phyloP scores from a whole-genome alignment of 345 rosid genomes.

The Salix brachista region DNA sequence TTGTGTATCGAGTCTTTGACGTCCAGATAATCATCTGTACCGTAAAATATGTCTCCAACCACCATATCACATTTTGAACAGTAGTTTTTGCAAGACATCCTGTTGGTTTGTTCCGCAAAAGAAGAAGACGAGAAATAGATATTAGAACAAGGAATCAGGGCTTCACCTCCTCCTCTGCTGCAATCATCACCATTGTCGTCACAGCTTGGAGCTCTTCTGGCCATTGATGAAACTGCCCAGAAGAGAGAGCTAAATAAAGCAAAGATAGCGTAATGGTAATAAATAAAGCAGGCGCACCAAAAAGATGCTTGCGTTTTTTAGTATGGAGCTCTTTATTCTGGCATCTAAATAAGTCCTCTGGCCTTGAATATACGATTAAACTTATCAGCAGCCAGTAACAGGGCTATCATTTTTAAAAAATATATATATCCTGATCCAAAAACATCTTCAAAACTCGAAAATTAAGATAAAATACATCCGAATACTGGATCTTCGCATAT shows the following conservation, averaged over 20 bases:
- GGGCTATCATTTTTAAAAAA: too few species aligned
- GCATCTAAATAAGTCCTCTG: too few species aligned
- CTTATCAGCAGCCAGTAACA: too few species aligned
- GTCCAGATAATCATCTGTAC: slow-evolving; percentile 18
- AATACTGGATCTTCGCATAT: too few species aligned
- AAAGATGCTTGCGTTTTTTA: too few species aligned
- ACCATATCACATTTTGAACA: background rate
- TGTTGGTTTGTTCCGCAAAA: background rate
- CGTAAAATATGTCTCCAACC: slow-evolving; percentile 22
- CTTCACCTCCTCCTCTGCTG: background rate
- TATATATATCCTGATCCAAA: too few species aligned
- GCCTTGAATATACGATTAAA: too few species aligned
- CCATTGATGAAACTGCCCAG: background rate
- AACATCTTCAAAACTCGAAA: too few species aligned
- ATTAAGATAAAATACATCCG: too few species aligned
- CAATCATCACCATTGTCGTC: background rate
- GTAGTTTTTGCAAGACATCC: background rate
- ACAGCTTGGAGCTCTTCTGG: background rate
- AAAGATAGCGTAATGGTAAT: background rate
- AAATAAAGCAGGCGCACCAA: background rate
- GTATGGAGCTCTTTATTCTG: too few species aligned
- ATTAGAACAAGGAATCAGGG: background rate
- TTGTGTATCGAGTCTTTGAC: slow-evolving; percentile 6
- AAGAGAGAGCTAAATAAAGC: background rate
- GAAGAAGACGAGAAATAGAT: background rate